Evolutionary conservation across 306 rosid species (phyloP).

Genomic region (Quercus wislizeni): DNA sequence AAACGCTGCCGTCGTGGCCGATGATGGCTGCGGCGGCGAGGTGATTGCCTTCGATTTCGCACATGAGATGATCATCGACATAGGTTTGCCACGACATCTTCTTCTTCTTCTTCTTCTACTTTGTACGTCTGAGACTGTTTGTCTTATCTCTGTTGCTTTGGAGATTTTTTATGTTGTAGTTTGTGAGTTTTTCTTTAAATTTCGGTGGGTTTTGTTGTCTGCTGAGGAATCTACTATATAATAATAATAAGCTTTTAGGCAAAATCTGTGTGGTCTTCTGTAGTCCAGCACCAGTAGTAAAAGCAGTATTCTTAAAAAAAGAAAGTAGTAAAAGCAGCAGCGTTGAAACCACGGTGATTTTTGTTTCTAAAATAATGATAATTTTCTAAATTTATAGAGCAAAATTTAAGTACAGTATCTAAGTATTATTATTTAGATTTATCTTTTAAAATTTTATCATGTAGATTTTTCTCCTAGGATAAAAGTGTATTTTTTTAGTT

Average conservation of each 20-base stretch:
- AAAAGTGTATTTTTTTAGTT: fast-evolving
- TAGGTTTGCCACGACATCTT: constrained; percentile 93
- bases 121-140: not conserved
- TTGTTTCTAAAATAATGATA: not conserved
- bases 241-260: too few relatives aligned
- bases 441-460: fast-evolving
- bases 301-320: not conserved
- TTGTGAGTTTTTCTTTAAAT: not conserved
- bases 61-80: constrained; percentile 80
- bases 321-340: not conserved
- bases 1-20: constrained; percentile 82
- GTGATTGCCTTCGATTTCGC: constrained; percentile 71
- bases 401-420: fast-evolving
- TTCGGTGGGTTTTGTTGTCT: constrained; percentile 4
- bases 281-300: too few relatives aligned
- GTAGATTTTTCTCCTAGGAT: fast-evolving
- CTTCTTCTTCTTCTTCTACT: not conserved
- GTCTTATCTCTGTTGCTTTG: not conserved
- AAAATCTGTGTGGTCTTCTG: not conserved
- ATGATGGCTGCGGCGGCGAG: constrained; percentile 70
- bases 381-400: fast-evolving
- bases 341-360: constrained; percentile 31
- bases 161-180: not conserved
- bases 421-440: too few relatives aligned
- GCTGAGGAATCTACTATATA: not conserved